phyloP scores from a whole-genome alignment of 208 protist species.

The Leishmania aethiopica region DNA sequence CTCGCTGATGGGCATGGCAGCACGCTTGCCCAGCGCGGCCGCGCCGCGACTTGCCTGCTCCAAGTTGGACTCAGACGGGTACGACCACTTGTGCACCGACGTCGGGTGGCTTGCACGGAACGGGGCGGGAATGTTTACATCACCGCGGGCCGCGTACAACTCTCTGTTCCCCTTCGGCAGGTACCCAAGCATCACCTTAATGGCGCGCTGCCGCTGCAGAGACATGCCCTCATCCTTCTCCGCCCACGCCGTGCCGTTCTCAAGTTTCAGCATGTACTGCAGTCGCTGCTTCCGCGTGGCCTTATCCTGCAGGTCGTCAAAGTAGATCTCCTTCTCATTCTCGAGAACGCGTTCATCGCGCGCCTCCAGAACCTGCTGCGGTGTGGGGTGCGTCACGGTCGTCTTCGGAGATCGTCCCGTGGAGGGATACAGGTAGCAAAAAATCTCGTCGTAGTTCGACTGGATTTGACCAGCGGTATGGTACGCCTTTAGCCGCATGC shows the following conservation, averaged over 20 bases:
- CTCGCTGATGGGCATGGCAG: conserved; percentile 82
- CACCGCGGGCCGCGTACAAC: conserved; percentile 83
- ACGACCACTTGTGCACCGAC: conserved; percentile 67
- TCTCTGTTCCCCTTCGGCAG: conserved; percentile 88
- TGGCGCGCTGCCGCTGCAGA: conserved; percentile 79
- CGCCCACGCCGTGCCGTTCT: conserved; percentile 83
- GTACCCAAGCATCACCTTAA: conserved; percentile 90
- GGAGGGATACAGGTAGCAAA: conserved; percentile 86
- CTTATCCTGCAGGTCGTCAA: conserved; percentile 77
- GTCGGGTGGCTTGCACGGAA: conserved; percentile 87
- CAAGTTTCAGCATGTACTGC: conserved; percentile 66
- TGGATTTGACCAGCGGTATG: conserved; percentile 75
- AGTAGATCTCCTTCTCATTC: conserved; percentile 81
- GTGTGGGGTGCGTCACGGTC: conserved; percentile 70
- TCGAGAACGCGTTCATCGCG: conserved; percentile 72
- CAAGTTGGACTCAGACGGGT: conserved; percentile 80
- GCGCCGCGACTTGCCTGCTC: conserved; percentile 84
- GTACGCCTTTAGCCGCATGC: conserved; percentile 70
- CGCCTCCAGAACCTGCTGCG: conserved; percentile 51
- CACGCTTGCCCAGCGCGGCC: conserved; percentile 78
- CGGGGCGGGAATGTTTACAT: conserved; percentile 79
- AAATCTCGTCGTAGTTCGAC: conserved; percentile 82
- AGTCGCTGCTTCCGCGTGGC: conserved; percentile 56
- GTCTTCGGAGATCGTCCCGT: conserved; percentile 83
- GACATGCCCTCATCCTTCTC: conserved; percentile 89